phyloP scores from a whole-genome alignment of 2,329 filamentous ascomycete genomes.

The Mycosphaerella arachidis region DNA sequence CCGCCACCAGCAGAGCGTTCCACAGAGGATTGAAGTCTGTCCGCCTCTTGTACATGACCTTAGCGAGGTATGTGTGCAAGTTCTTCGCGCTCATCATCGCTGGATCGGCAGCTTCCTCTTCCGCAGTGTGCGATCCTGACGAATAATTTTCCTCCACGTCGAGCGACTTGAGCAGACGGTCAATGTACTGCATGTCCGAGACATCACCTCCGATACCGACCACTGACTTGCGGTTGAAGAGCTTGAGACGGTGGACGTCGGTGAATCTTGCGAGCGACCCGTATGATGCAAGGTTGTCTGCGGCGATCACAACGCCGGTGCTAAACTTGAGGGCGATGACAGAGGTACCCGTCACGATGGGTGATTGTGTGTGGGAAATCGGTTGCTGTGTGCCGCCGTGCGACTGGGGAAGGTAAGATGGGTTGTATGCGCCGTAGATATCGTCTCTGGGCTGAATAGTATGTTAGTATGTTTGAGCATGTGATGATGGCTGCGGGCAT shows the following conservation, averaged over 20 bases:
- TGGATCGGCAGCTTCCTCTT: conserved; percentile 57
- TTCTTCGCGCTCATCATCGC: conserved; percentile 75
- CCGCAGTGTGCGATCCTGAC: conserved; percentile 57
- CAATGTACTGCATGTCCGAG: conserved; percentile 98
- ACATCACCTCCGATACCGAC: conserved; percentile 96
- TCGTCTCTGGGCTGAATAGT: conserved; percentile 81
- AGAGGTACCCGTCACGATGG: conserved; percentile 93
- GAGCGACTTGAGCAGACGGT: conserved; percentile 82
- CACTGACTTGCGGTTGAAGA: conserved; percentile 77
- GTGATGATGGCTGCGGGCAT: conserved; percentile 17
- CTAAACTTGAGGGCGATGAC: conserved; percentile 95
- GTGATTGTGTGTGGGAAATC: conserved; percentile 82
- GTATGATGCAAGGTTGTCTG: conserved; percentile 96
- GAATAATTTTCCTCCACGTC: conserved; percentile 86
- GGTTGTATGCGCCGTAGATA: conserved; percentile 90
- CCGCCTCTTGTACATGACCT: conserved; percentile 92
- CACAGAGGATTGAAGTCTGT: conserved; percentile 95
- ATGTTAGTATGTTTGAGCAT: conserved; percentile 36
- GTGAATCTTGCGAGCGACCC: conserved; percentile 93
- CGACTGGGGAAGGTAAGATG: conserved; percentile 70
- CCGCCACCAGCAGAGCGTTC: conserved; percentile 91
- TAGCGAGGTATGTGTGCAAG: conserved; percentile 92
- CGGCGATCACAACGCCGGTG: conserved; percentile 91
- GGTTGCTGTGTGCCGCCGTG: conserved; percentile 48
- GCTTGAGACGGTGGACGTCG: conserved; percentile 89